Evolutionary conservation across 768 basidiomycete genomes (phyloP), one percentile per base, ranked within the genome.

Genomic region (Kwoniella bestiolae): DNA sequence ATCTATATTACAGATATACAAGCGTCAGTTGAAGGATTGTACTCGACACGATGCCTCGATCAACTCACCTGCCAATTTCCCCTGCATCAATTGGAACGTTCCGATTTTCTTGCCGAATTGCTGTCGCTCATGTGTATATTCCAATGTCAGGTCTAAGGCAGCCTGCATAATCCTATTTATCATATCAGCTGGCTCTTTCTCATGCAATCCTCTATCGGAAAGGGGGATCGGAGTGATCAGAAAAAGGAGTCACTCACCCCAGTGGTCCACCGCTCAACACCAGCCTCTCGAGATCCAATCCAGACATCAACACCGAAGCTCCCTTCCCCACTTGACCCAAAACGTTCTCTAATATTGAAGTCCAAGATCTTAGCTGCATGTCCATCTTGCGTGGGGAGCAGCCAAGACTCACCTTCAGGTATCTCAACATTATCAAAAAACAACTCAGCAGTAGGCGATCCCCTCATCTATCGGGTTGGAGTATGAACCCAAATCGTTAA

Each of bases 31-130:
- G 53, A n/a, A n/a, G 6, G n/a, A 46, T 28, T 14, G 23, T 23
- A 2, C 44, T 7, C 62, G 50, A 47, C 73, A 66, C 67, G 31
- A 2, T 32, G 32, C 61, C 3, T n/a, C 12, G n/a, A 8, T 51
- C 29, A 29, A 26, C 73, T 67, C 67, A 72, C 76, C 78, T 23
- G 76, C 79, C 46, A 79, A 67, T 83, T 74, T 77, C 87, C 93
- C 94, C 86, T 96, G 94, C 91, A 97, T 96, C 62, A 96, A 78
- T 80, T 96, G 94, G 85, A 96, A 95, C 34, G 90, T 90, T 23
- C 91, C 94, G 46, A 97, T 85, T 9, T 89, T 88, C 73, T 87
- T 87, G 38, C 89, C 91, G 71, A 97, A 97, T 77, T 97, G 94
- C 80, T 92, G 87, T 68, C 94, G 86, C 60, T 94, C 89, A 76